Conservation (phyloP, 441 rosid genomes). For the Sinapis alba region DNA sequence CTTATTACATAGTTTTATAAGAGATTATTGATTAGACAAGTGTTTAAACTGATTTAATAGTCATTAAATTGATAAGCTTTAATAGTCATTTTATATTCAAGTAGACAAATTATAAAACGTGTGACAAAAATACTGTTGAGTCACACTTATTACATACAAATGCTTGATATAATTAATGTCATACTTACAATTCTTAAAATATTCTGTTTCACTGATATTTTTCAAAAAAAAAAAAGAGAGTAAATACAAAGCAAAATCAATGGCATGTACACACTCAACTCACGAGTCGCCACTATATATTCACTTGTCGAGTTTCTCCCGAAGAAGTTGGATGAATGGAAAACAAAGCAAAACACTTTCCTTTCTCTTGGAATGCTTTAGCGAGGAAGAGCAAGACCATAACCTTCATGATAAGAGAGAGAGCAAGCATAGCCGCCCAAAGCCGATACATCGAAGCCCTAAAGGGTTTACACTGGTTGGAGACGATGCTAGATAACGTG, state of each 20-base stretch:
- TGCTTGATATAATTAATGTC: neutral
- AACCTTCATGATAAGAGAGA: conserved; percentile 51
- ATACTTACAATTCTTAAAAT: neutral
- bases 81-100: too few species aligned
- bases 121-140: neutral
- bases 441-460: conserved; percentile 38
- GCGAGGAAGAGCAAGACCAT: conserved; percentile 47
- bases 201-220: neutral
- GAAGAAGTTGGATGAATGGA: conserved; percentile 39
- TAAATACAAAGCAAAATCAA: neutral
- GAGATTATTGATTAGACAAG: too few species aligned
- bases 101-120: neutral
- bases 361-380: conserved; percentile 50
- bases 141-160: neutral
- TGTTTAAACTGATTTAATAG: too few species aligned
- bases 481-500: conserved; percentile 43
- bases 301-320: conserved; percentile 11
- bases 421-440: conserved; percentile 59
- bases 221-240: neutral
- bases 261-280: neutral
- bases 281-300: neutral
- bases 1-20: too few species aligned
- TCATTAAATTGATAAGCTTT: too few species aligned
- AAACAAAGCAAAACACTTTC: conserved; percentile 44
- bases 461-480: conserved; percentile 53